These are phyloP conservation scores for Neurospora sp. DNA, from an alignment of 495 filamentous ascomycete genomes.

Conservation along the genomic window DNA sequence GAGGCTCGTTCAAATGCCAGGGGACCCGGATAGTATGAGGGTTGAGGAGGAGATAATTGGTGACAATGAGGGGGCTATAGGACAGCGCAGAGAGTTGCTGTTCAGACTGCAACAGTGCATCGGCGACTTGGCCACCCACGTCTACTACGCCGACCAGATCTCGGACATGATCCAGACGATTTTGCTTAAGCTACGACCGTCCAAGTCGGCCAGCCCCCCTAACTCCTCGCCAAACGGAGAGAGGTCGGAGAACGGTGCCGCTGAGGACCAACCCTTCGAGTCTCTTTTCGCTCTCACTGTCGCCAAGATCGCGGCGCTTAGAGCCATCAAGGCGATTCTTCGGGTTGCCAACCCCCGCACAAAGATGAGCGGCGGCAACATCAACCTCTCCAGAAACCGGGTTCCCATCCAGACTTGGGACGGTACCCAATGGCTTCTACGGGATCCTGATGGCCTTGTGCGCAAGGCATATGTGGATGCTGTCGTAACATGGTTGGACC, in stretches of 20 bases:
- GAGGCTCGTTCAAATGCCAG: constrained; percentile 55
- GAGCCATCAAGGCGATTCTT: constrained; percentile 69
- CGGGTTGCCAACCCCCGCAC: constrained; percentile 61
- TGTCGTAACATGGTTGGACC: constrained; percentile 66
- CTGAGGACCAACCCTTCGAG: constrained; percentile 35
- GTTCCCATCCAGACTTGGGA: constrained; percentile 80
- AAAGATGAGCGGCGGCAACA: constrained; percentile 46
- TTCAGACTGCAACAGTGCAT: constrained; percentile 63
- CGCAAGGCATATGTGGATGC: constrained; percentile 77
- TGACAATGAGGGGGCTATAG: constrained; percentile 13
- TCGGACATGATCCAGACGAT: constrained; percentile 81
- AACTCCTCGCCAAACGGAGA: constrained; percentile 27
- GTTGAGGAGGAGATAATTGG: constrained; percentile 17
- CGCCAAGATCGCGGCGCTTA: constrained; percentile 66
- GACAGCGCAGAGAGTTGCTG: constrained; percentile 45
- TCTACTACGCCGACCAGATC: constrained; percentile 91
- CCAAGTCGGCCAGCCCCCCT: constrained; percentile 30
- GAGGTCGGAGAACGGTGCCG: constrained; percentile 22
- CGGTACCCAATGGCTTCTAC: constrained; percentile 79
- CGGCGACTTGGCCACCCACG: constrained; percentile 77
- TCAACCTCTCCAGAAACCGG: constrained; percentile 55
- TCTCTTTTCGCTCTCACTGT: constrained; percentile 64
- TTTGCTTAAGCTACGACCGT: constrained; percentile 62
- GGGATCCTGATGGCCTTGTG: constrained; percentile 65
- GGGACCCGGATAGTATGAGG: constrained; percentile 33